Evolutionary conservation across 441 rosid species (phyloP).

Genomic region (Eruca vesicaria): DNA sequence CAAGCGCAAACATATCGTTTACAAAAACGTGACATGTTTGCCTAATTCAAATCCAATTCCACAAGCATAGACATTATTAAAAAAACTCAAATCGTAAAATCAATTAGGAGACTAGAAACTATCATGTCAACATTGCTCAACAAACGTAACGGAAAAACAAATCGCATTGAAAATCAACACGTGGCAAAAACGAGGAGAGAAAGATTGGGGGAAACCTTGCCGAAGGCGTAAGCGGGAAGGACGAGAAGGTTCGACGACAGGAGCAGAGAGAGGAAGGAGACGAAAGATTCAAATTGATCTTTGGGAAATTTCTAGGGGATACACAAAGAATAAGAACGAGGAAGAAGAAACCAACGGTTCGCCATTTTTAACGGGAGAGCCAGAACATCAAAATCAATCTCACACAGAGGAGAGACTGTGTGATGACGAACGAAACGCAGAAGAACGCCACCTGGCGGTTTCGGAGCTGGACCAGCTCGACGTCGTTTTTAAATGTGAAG

Average conservation of each 20-base stretch:
- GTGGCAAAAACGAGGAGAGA: conserved; percentile 6
- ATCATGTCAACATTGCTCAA: conserved; percentile 11
- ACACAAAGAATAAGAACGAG: conserved; percentile 15
- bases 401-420: conserved; percentile 7
- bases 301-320: not conserved
- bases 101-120: not conserved
- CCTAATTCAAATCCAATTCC: not conserved
- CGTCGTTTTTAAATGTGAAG: conserved; percentile 19
- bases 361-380: conserved; percentile 36
- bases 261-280: conserved; percentile 4
- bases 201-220: conserved; percentile 20
- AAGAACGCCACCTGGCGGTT: conserved; percentile 16
- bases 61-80: not conserved
- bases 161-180: not conserved
- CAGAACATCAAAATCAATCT: conserved; percentile 9
- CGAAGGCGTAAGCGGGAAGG: conserved; percentile 20
- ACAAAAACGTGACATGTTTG: not conserved
- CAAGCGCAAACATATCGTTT: not conserved
- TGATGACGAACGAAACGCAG: conserved; percentile 24
- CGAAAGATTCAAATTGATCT: conserved; percentile 1
- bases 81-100: not conserved
- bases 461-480: conserved; percentile 10
- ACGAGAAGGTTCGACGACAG: conserved; percentile 1
- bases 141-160: not conserved
- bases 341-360: conserved; percentile 26